Evolutionary conservation across 2,329 filamentous ascomycete species (phyloP).

Genomic region (Coleophoma crateriformis): DNA sequence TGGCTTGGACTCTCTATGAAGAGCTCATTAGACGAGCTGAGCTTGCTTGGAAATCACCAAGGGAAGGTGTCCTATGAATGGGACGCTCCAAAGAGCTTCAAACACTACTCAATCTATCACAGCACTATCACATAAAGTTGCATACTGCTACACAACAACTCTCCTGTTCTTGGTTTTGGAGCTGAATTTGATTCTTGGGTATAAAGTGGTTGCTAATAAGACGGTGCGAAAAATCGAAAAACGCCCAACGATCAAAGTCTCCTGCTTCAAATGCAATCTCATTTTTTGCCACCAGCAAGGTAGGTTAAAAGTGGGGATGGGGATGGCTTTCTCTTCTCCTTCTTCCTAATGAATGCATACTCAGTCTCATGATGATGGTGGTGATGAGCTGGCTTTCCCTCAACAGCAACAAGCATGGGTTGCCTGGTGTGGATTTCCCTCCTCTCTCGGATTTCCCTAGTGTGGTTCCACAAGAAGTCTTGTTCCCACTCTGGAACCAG

Average conservation of each 20-base stretch:
- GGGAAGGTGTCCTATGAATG: conserved; percentile 10
- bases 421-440: conserved; percentile 4
- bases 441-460: conserved; percentile 42
- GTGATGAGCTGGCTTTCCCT: conserved; percentile 8
- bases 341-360: conserved; percentile 23
- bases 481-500: conserved; percentile 70
- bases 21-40: conserved; percentile 75
- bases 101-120: conserved; percentile 7
- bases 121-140: too few relatives aligned
- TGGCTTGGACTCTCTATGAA: conserved; percentile 97
- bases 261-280: neutral
- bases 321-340: conserved; percentile 21
- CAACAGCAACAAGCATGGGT: conserved; percentile 14
- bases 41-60: conserved; percentile 9
- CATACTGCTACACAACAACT: too few relatives aligned
- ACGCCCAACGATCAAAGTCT: too few relatives aligned
- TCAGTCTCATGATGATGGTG: conserved; percentile 18
- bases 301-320: conserved; percentile 24
- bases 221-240: too few relatives aligned
- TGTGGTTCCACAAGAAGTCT: conserved; percentile 68
- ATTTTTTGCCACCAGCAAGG: conserved; percentile 22
- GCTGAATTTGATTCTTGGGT: too few relatives aligned
- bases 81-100: conserved; percentile 2
- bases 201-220: too few relatives aligned
- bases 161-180: too few relatives aligned